phyloP scores from a whole-genome alignment of 768 basidiomycete genomes.

The Xanthoconium stramineum region DNA sequence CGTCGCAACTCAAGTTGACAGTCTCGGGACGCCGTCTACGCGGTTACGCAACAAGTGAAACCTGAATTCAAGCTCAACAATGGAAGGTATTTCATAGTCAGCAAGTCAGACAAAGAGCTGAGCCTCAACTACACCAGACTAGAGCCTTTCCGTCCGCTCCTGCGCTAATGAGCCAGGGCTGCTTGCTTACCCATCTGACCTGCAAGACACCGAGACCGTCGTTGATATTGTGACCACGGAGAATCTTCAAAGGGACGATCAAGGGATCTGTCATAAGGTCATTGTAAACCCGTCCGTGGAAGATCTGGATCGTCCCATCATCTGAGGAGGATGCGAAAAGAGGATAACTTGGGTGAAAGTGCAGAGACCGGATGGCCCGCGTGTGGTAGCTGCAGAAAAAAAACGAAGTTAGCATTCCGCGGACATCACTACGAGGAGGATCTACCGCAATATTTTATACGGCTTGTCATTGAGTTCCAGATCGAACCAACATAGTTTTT shows the following conservation, averaged over 20 bases:
- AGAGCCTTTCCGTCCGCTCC: slow-evolving; percentile 88
- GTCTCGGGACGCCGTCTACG: slow-evolving; percentile 11
- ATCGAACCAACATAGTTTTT: slow-evolving; percentile 98
- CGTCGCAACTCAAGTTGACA: slow-evolving; percentile 5
- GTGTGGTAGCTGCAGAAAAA: slow-evolving; percentile 72
- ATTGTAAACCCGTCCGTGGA: slow-evolving; percentile 92
- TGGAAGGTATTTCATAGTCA: slow-evolving; percentile 19
- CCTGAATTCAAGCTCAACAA: slow-evolving; percentile 24
- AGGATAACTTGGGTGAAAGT: slow-evolving; percentile 93
- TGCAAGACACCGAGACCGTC: slow-evolving; percentile 92
- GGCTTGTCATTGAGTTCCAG: slow-evolving; percentile 95
- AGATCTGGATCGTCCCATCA: slow-evolving; percentile 95
- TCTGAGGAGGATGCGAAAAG: slow-evolving; percentile 96
- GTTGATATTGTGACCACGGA: slow-evolving; percentile 82
- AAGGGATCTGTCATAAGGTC: slow-evolving; percentile 97
- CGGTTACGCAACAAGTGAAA: slow-evolving; percentile 14
- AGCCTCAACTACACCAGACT: slow-evolving; percentile 78
- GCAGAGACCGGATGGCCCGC: slow-evolving; percentile 87
- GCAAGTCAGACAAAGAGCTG: slow-evolving; percentile 30
- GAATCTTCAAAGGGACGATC: slow-evolving; percentile 95
- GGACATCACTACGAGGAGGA: neutral
- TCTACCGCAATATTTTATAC: slow-evolving; percentile 89
- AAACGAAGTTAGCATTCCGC: slow-evolving; percentile 10
- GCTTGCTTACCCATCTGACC: slow-evolving; percentile 81
- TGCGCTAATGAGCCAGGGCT: slow-evolving; percentile 90